Percentiles rank a stretch among this genome's conserved stretches.
These are phyloP conservation scores for Fusarium sp. DNA, from an alignment of 2,329 filamentous ascomycete genomes.

Conservation along the genomic window DNA sequence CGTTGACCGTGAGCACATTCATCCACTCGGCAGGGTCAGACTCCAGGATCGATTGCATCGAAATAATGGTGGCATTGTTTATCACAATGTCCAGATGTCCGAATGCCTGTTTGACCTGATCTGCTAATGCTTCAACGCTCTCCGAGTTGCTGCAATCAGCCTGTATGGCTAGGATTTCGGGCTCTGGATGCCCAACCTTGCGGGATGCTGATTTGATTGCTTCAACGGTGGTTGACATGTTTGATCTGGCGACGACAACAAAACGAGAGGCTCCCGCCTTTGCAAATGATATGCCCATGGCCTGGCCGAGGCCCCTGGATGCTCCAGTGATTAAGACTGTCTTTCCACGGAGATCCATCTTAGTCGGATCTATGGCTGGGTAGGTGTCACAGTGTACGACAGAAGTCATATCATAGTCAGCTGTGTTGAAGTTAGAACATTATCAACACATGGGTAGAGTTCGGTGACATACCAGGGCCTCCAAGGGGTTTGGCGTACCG, in stretches of 20 bases:
- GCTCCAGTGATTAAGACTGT: slow-evolving; percentile 66
- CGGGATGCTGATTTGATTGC: slow-evolving; percentile 51
- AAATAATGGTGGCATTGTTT: slow-evolving; percentile 58
- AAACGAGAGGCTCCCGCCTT: slow-evolving; percentile 64
- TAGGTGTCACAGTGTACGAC: slow-evolving; percentile 51
- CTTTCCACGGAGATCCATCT: slow-evolving; percentile 53
- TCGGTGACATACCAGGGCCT: background rate
- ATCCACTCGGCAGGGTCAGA: slow-evolving; percentile 57
- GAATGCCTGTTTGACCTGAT: slow-evolving; percentile 42
- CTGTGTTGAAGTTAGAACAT: background rate
- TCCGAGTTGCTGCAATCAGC: slow-evolving; percentile 53
- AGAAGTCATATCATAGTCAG: background rate
- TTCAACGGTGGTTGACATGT: slow-evolving; percentile 47
- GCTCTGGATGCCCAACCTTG: slow-evolving; percentile 43
- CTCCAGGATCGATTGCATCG: slow-evolving; percentile 49
- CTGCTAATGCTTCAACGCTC: slow-evolving; percentile 47
- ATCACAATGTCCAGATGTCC: slow-evolving; percentile 56
- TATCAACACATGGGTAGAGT: background rate
- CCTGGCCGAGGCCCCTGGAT: slow-evolving; percentile 64
- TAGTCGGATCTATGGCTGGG: slow-evolving; percentile 58
- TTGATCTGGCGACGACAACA: slow-evolving; percentile 64
- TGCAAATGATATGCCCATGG: slow-evolving; percentile 66
- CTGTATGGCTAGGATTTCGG: slow-evolving; percentile 53
- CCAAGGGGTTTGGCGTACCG: background rate
- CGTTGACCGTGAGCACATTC: slow-evolving; percentile 61